phyloP scores from a whole-genome alignment of 2,329 filamentous ascomycete species.

The Sporothrix brunneoviolacea region DNA sequence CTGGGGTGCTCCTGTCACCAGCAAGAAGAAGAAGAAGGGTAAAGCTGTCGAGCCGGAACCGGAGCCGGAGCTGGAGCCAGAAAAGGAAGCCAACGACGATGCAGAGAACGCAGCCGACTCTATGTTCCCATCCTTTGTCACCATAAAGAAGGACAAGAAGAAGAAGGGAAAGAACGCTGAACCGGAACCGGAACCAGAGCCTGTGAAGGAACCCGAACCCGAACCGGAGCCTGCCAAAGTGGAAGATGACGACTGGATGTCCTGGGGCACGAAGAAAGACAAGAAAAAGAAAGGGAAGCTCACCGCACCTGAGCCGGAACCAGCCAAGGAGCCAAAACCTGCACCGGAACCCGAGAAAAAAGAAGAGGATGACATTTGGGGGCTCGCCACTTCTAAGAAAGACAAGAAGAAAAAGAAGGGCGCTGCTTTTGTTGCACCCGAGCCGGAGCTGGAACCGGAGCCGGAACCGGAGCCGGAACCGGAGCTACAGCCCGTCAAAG shows the following conservation, averaged over 20 bases:
- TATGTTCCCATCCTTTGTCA: slow-evolving; percentile 23
- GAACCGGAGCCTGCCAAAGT: slow-evolving; percentile 22
- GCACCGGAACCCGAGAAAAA: slow-evolving; percentile 11
- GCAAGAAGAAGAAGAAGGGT: slow-evolving; percentile 24
- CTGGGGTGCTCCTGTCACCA: slow-evolving; percentile 22
- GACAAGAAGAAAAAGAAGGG: slow-evolving; percentile 23
- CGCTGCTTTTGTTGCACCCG: slow-evolving; percentile 13
- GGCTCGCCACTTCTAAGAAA: slow-evolving; percentile 9
- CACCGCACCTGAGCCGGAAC: slow-evolving; percentile 10
- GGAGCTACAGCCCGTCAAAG: slow-evolving; percentile 1
- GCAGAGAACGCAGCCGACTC: slow-evolving; percentile 14
- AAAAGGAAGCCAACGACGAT: slow-evolving; percentile 10
- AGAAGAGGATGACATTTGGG: slow-evolving; percentile 14
- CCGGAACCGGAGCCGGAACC: slow-evolving; percentile 8
- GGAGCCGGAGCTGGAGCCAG: slow-evolving; percentile 2
- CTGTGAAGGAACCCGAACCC: slow-evolving; percentile 11
- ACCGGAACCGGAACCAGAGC: slow-evolving; percentile 10
- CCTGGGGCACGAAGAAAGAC: slow-evolving; percentile 32
- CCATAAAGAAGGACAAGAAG: slow-evolving; percentile 36
- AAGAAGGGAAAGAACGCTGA: slow-evolving; percentile 17
- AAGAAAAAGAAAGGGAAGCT: slow-evolving; percentile 25
- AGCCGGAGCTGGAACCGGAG: slow-evolving; percentile 11
- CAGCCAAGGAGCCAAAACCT: slow-evolving; percentile 12
- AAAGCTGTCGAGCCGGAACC: slow-evolving; percentile 4
- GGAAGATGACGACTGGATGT: slow-evolving; percentile 25